Percentiles rank a stretch among this genome's conserved stretches.
Conservation (phyloP, 176 grass and related monocot species). For the Oryza nivara region DNA sequence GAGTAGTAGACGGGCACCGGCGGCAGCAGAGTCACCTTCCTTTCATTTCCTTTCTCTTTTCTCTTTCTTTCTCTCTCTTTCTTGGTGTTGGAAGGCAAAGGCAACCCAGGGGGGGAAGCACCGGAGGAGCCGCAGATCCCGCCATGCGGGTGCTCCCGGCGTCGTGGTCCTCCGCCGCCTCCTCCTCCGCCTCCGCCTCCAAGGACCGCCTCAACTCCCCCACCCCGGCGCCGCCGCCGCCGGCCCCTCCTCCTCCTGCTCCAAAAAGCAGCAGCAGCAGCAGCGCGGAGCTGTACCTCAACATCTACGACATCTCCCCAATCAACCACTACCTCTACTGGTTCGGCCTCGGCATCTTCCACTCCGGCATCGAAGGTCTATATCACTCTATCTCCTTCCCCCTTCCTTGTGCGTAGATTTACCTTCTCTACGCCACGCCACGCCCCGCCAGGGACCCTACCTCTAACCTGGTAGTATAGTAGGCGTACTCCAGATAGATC, state of each 20-base stretch:
- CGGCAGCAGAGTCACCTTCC: too few species aligned
- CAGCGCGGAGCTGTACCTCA: conserved; percentile 53
- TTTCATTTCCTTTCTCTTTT: too few species aligned
- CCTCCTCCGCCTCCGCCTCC: background rate
- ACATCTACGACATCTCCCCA: conserved; percentile 94
- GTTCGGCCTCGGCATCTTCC: conserved; percentile 94
- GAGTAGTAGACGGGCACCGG: too few species aligned
- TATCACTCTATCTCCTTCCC: too few species aligned
- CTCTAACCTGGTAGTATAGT: too few species aligned
- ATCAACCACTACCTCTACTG: conserved; percentile 95
- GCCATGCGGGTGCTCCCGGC: conserved; percentile 57
- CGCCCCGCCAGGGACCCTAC: too few species aligned
- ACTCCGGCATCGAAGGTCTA: conserved; percentile 87
- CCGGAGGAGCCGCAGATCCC: too few species aligned
- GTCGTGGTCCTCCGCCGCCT: background rate
- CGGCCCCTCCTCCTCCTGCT: background rate
- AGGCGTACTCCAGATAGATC: too few species aligned
- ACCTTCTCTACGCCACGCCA: background rate
- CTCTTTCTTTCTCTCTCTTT: too few species aligned
- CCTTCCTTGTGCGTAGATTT: background rate
- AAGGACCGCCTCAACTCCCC: background rate
- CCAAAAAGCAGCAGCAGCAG: too few species aligned
- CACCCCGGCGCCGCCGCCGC: background rate
- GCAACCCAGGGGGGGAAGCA: too few species aligned
- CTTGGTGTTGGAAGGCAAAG: too few species aligned